Conservation (phyloP, 305 asterid genomes). For the Fraxinus latifolia region DNA sequence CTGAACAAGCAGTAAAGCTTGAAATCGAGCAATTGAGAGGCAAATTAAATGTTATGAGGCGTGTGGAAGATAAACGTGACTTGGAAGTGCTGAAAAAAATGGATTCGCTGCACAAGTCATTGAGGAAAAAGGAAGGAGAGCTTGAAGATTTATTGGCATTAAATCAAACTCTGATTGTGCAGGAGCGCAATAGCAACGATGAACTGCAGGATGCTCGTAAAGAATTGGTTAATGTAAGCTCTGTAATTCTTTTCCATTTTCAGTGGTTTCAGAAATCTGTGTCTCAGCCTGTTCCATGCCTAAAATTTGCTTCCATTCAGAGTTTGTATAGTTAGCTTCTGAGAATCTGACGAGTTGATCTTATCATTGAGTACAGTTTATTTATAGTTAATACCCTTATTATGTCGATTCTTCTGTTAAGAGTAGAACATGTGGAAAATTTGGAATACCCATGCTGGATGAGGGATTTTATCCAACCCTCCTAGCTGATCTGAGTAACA, state of each 20-base stretch:
- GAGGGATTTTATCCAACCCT: neutral
- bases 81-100: conserved; percentile 53
- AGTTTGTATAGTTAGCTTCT: neutral
- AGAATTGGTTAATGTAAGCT: conserved; percentile 74
- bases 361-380: neutral
- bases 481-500: neutral
- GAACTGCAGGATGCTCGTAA: conserved; percentile 90
- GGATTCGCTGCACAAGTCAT: conserved; percentile 44
- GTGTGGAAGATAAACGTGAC: conserved; percentile 62
- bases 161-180: conserved; percentile 60
- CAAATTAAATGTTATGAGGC: conserved; percentile 63
- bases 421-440: neutral
- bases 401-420: neutral
- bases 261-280: neutral
- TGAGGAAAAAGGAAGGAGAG: conserved; percentile 73
- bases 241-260: conserved; percentile 4
- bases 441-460: neutral
- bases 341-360: neutral
- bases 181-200: conserved; percentile 71
- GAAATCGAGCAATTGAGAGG: conserved; percentile 78
- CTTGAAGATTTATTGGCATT: conserved; percentile 51
- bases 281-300: neutral
- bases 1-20: conserved; percentile 73
- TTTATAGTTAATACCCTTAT: neutral
- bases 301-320: neutral